These are phyloP conservation scores for Dittrichia graveolens DNA, from an alignment of 129 eudicot species.

Conservation along the genomic window DNA sequence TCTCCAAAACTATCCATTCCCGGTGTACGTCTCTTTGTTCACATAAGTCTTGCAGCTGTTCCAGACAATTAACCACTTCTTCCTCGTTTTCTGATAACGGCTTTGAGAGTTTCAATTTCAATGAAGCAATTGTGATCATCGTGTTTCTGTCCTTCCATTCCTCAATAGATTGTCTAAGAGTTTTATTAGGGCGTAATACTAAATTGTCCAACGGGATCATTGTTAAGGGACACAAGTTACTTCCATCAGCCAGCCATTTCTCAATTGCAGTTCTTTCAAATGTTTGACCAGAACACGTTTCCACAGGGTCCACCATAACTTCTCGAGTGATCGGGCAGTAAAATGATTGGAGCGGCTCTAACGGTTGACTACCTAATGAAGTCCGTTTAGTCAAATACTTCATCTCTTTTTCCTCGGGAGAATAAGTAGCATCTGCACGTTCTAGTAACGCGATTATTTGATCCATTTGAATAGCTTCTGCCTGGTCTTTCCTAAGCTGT, in stretches of 20 bases:
- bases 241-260: conserved; percentile 63
- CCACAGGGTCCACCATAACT: conserved; percentile 76
- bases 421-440: conserved; percentile 61
- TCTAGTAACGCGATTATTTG: conserved; percentile 65
- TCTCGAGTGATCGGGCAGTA: conserved; percentile 67
- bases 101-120: conserved; percentile 48
- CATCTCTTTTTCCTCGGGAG: conserved; percentile 54
- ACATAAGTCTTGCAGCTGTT: conserved; percentile 49
- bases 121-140: conserved; percentile 57
- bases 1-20: conserved; percentile 71
- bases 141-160: conserved; percentile 77
- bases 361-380: conserved; percentile 62
- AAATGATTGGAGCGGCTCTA: conserved; percentile 70
- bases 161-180: conserved; percentile 69
- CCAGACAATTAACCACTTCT: conserved; percentile 47
- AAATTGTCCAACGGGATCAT: conserved; percentile 39
- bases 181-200: conserved; percentile 59
- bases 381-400: conserved; percentile 54
- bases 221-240: conserved; percentile 55
- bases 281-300: conserved; percentile 71
- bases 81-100: conserved; percentile 44
- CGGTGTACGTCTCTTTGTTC: conserved; percentile 59
- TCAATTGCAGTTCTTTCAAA: conserved; percentile 69
- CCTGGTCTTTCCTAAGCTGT: conserved; percentile 59
- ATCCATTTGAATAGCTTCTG: conserved; percentile 74